Base-by-base conservation (phyloP, 331 rosid species). In the Malus hybrid region DNA sequence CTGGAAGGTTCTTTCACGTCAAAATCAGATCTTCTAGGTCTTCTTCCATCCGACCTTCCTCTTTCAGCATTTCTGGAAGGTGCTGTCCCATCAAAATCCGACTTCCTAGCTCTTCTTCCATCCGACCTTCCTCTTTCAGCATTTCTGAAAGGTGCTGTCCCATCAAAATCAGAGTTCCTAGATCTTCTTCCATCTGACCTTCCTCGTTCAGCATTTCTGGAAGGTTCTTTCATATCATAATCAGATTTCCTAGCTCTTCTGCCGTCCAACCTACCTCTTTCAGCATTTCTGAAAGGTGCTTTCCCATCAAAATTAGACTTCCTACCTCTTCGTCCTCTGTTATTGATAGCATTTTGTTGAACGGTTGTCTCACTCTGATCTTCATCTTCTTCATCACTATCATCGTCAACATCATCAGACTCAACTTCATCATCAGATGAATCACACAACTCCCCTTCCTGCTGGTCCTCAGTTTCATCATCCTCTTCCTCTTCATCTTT, bases 341-440 rank as follows among this genome's bases (percentile, higher is more conserved):
- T 19, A 46, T 34, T 70, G 19, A 22, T 31, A 68, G 27, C 72
- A 70, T 67, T 64, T 84, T 70, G 46, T 42, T 42, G 5, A 42
- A 42, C 13, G 13, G 0, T 42, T 42, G 13, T 71, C 39, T 6
- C 50, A 54, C 80, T 73, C 56, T 28, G 62, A 76, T 82, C 78
- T 39, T 85, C 83, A 67, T 77, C 56, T 19, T 62, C 84, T 31
- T 67, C 67, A 48, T 81, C 20, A 18, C 31, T 27, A 11, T 76
- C 82, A 71, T 24, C 13, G 6, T 68, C 79, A 28, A 27, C 31
- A 42, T 86, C 87, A 74, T 77, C 82, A 71, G 78, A 83, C 78
- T 77, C 87, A 62, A 31, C 67, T 62, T 84, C 93, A 27, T 67
- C 80, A 22, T 80, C 88, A 11, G 90, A 88, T 0, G 80, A 80